phyloP scores from a whole-genome alignment of 2,329 filamentous ascomycete genomes.

The Aspergillus fumigatiaffinis region DNA sequence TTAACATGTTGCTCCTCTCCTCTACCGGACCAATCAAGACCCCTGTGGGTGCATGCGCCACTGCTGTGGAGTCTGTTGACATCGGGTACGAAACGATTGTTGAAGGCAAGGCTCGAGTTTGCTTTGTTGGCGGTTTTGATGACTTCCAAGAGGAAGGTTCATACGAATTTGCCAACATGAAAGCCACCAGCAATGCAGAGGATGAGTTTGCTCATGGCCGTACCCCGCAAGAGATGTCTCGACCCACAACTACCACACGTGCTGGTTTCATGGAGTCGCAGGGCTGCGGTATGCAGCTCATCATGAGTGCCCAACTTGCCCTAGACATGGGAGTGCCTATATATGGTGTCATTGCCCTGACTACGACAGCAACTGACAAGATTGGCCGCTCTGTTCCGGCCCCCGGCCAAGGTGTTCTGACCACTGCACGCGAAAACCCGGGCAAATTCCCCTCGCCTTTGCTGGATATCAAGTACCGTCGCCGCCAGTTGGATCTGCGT shows the following conservation, averaged over 20 bases:
- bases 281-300: constrained; percentile 94
- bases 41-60: constrained; percentile 94
- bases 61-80: constrained; percentile 93
- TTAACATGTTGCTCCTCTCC: constrained; percentile 97
- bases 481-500: constrained; percentile 88
- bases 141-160: constrained; percentile 99
- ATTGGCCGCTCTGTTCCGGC: constrained; percentile 96
- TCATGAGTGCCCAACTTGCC: constrained; percentile 95
- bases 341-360: constrained; percentile 88
- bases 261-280: constrained; percentile 99
- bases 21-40: constrained; percentile 99
- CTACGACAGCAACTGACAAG: constrained; percentile 96
- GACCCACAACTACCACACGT: constrained; percentile 91
- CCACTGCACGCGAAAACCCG: constrained; percentile 83
- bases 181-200: constrained; percentile 95
- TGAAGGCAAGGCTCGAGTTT: constrained; percentile 95
- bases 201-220: constrained; percentile 90
- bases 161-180: constrained; percentile 99
- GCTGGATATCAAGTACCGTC: constrained; percentile 95
- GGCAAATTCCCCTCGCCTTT: constrained; percentile 93
- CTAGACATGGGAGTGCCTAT: constrained; percentile 99
- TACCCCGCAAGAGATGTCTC: constrained; percentile 95
- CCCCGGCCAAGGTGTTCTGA: constrained; percentile 93
- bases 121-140: constrained; percentile 97
- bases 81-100: constrained; percentile 98